Conservation (phyloP, 371 early-diverging fungal species). For the Nosema muscidifuracis region DNA sequence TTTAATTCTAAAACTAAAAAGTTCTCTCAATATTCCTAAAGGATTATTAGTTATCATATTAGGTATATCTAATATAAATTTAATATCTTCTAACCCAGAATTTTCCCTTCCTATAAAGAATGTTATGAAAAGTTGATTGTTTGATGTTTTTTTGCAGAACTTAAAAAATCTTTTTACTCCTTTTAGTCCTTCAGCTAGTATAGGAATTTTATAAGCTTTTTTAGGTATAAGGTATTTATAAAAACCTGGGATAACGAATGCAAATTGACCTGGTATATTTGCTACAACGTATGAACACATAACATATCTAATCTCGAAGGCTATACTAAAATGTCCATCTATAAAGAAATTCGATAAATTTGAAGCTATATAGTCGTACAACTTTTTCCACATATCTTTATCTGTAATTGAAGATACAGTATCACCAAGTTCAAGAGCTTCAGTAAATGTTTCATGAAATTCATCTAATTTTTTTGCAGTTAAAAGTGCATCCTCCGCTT, state of each 20-base stretch:
- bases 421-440: not conserved
- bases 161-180: conserved; percentile 40
- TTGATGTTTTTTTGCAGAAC: conserved; percentile 38
- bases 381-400: conserved; percentile 38
- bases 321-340: conserved; percentile 38
- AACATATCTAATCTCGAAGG: conserved; percentile 38
- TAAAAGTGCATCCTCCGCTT: not conserved
- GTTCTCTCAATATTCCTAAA: conserved; percentile 21
- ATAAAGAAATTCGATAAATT: conserved; percentile 33
- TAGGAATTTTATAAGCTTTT: conserved; percentile 30
- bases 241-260: conserved; percentile 37
- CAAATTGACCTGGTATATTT: conserved; percentile 36
- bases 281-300: conserved; percentile 47
- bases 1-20: conserved; percentile 37
- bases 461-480: not conserved
- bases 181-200: conserved; percentile 33
- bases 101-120: conserved; percentile 36
- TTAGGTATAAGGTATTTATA: conserved; percentile 39
- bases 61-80: conserved; percentile 41
- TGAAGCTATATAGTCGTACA: conserved; percentile 23
- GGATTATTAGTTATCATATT: conserved; percentile 42
- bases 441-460: not conserved
- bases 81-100: conserved; percentile 32
- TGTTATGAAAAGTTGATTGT: conserved; percentile 29
- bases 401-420: conserved; percentile 16